Evolutionary conservation across 2,329 filamentous ascomycete genomes (phyloP).

Genomic region (Penicillium crustosum): DNA sequence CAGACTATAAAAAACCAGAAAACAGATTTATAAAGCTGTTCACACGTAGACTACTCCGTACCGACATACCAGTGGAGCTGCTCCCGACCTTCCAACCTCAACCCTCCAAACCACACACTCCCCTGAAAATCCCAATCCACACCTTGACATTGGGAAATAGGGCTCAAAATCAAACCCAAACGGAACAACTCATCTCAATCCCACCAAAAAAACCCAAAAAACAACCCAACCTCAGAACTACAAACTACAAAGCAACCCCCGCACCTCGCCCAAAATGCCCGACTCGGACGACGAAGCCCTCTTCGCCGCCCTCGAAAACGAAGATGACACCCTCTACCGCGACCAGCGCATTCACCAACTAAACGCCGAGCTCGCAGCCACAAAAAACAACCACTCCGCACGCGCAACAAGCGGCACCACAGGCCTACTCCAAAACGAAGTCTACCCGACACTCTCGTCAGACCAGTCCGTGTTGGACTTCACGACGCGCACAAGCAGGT

Average conservation of each 20-base stretch:
- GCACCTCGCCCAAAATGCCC: conserved; percentile 37
- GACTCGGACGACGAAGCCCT: conserved; percentile 59
- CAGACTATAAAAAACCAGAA: no score
- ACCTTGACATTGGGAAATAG: not conserved
- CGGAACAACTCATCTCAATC: not conserved
- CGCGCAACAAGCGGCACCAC: conserved; percentile 31
- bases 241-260: not conserved
- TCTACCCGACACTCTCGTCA: conserved; percentile 44
- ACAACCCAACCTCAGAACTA: not conserved
- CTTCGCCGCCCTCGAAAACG: conserved; percentile 56
- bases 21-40: not conserved
- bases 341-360: conserved; percentile 60
- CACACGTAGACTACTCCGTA: not conserved
- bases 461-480: conserved; percentile 61
- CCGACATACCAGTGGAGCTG: conserved; percentile 9
- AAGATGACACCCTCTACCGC: conserved; percentile 57
- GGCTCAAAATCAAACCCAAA: not conserved
- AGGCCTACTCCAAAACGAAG: conserved; percentile 26
- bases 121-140: not conserved
- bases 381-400: conserved; percentile 44
- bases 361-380: conserved; percentile 55
- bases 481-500: conserved; percentile 58
- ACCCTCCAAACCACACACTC: conserved; percentile 9
- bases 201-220: not conserved
- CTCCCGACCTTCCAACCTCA: conserved; percentile 2